Conservation (phyloP, 345 rosid genomes). For the Acer negundo region DNA sequence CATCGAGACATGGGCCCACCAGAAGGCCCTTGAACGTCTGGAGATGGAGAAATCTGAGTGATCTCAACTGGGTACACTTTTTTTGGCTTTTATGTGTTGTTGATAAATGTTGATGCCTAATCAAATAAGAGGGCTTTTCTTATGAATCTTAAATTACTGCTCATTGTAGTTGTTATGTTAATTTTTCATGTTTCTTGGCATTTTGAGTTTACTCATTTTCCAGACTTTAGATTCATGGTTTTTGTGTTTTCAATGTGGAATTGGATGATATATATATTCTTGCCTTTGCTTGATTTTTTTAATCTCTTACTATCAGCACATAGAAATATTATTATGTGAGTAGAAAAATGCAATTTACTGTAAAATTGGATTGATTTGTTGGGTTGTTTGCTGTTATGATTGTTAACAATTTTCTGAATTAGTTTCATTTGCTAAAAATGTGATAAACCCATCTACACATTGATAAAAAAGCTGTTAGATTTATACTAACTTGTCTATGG, state of each 20-base stretch:
- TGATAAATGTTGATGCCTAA: neutral
- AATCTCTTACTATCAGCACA: neutral
- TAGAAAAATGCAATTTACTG: neutral
- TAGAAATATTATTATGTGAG: neutral
- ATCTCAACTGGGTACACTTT: neutral
- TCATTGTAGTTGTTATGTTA: neutral
- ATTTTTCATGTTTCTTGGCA: neutral
- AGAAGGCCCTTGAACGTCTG: constrained; percentile 90
- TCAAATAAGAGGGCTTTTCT: constrained; percentile 17
- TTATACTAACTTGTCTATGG: neutral
- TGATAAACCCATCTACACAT: neutral
- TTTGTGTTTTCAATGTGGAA: neutral
- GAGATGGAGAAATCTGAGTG: constrained; percentile 57
- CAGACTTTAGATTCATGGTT: neutral
- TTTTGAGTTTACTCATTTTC: neutral
- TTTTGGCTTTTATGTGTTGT: neutral
- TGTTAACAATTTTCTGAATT: neutral
- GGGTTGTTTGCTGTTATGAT: neutral
- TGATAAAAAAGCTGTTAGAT: neutral
- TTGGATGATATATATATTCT: neutral
- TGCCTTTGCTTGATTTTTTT: neutral
- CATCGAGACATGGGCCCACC: constrained; percentile 99
- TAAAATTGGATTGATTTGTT: neutral
- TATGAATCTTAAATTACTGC: constrained; percentile 4
- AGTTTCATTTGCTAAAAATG: neutral